Evolutionary conservation across 108 stramenopile genomes (phyloP).

Genomic region (Cyclotella sp.): DNA sequence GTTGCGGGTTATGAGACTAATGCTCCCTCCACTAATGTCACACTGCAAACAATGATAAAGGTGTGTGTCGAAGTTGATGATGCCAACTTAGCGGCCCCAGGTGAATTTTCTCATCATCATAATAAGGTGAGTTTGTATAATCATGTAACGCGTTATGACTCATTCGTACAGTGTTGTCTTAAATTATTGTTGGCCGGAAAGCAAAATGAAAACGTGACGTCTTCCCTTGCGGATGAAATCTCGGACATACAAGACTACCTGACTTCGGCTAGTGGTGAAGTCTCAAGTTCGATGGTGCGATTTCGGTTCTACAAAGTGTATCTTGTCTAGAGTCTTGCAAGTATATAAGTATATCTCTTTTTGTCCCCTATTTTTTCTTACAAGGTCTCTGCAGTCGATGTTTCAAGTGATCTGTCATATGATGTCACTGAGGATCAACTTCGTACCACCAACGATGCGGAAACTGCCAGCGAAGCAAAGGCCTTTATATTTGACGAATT

Average conservation of each 20-base stretch:
- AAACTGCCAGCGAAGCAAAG: neutral
- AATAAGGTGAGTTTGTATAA: neutral
- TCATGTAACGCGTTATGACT: neutral
- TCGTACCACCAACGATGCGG: neutral
- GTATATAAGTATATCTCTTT: no score
- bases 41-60: conserved; percentile 1
- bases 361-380: no score
- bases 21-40: neutral
- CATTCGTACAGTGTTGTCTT: neutral
- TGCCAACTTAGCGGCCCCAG: neutral
- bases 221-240: conserved; percentile 10
- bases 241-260: conserved; percentile 1
- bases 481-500: neutral
- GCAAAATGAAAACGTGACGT: neutral
- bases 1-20: neutral
- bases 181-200: neutral
- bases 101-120: neutral
- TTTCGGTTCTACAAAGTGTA: no score
- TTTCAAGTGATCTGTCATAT: no score
- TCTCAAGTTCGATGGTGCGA: no score
- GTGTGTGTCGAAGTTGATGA: conserved; percentile 14
- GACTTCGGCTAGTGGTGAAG: neutral
- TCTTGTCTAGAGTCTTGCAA: no score
- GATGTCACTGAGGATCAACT: no score
- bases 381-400: no score